Evolutionary conservation across 495 filamentous ascomycete genomes (phyloP), one percentile per base, ranked within the genome.

Genomic region (Lepidopterella palustris): DNA sequence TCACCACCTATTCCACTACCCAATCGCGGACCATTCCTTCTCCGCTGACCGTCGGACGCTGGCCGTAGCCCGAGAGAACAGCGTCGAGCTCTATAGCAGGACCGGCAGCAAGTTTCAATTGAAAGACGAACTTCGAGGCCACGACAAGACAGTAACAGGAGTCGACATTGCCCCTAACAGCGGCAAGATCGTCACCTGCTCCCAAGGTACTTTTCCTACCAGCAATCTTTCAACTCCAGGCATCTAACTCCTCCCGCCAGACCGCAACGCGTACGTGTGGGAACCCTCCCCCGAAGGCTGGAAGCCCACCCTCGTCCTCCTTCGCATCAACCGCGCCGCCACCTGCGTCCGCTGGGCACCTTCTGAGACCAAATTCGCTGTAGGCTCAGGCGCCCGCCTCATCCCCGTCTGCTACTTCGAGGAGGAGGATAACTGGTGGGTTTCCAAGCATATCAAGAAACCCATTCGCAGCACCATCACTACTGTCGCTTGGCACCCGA

Each of bases 351-450:
- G 93, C 58, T 98, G 93, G 93, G 96, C 91, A 9, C 93, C 93
- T 6, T 92, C 88, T 29, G 93, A 97, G 77, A 86, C 85, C 70
- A 98, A 97, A 72, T 97, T 98, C 71, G 93, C 93, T 42, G 93
- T 96, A 23, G 95, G 93, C 57, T 97, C 92, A 32, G 93, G 93
- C 59, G 93, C 95, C 61, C 83, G 95, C 55, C 86, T 95, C 55
- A 96, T 98, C 67, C 89, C 93, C n/a, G 83, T 97, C 65, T 98
- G 93, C 79, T 97, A 97, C 78, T 98, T 97, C 64, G 93, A 98
- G 68, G 87, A 93, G 69, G 95, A 97, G 74, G 97, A 97, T 71
- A 90, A 97, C 77, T 97, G 95, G 95, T 98, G 93, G 93, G 92
- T 97, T 5, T 96, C 91, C 32, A 98, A 97, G 79, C 93, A 98